phyloP scores from a whole-genome alignment of 352 stramenopile species.

The Pseudoperonospora humuli region DNA sequence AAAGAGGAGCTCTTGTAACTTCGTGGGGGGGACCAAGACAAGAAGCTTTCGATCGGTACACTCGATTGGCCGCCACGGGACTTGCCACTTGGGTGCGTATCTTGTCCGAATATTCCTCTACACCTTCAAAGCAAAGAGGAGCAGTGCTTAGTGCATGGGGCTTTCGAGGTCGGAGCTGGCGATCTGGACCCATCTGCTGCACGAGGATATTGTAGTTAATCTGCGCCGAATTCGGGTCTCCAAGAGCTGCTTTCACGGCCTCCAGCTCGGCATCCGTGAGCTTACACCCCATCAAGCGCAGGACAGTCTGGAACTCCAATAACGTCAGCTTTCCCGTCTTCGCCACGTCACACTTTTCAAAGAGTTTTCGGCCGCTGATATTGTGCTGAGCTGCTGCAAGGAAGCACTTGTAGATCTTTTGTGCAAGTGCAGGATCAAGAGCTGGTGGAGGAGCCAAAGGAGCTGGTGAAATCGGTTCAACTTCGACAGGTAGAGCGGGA shows the following conservation, averaged over 20 bases:
- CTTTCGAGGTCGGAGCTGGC: constrained; percentile 19
- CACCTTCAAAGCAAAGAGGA: constrained; percentile 7
- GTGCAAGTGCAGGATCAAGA: constrained; percentile 27
- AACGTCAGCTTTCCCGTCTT: constrained; percentile 47
- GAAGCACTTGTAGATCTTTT: constrained; percentile 67
- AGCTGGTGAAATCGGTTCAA: constrained; percentile 12
- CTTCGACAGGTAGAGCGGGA: constrained; percentile 15
- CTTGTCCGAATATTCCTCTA: constrained; percentile 10
- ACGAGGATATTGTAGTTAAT: constrained; percentile 48
- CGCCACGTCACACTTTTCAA: constrained; percentile 62
- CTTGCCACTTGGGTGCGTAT: constrained; percentile 8
- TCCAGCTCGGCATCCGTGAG: constrained; percentile 42
- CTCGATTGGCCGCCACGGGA: constrained; percentile 5
- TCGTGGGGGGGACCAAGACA: constrained; percentile 3
- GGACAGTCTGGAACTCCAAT: constrained; percentile 65
- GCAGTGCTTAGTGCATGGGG: constrained; percentile 7
- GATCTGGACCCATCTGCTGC: constrained; percentile 34
- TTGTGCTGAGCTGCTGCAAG: constrained; percentile 60
- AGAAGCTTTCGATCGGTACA: constrained; percentile 1
- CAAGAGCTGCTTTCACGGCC: constrained; percentile 42
- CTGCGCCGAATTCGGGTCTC: constrained; percentile 29
- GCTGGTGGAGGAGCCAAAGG: neutral
- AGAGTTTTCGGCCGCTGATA: constrained; percentile 57
- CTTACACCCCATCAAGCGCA: constrained; percentile 68
- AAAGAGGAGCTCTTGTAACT: constrained; percentile 5